Evolutionary conservation across 257 asterid genomes (phyloP).

Genomic region (Rubia yunnanensis): DNA sequence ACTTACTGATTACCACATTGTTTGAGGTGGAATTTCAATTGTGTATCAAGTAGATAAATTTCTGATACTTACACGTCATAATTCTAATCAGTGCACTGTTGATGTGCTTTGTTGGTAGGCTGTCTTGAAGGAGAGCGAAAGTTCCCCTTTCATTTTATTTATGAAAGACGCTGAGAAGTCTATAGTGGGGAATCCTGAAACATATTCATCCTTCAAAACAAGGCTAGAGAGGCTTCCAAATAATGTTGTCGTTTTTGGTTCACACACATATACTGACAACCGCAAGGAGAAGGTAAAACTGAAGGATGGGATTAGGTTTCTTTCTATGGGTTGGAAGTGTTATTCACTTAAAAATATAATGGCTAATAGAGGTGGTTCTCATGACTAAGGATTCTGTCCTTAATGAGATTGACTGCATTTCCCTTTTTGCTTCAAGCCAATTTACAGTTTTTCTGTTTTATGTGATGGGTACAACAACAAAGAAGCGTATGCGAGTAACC

Average conservation of each 20-base stretch:
- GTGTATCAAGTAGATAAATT: not conserved
- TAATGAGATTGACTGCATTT: too few species aligned
- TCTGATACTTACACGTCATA: not conserved
- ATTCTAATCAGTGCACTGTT: slow-evolving; percentile 1
- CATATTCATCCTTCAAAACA: slow-evolving; percentile 50
- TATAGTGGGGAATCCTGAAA: slow-evolving; percentile 66
- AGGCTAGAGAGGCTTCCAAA: slow-evolving; percentile 82
- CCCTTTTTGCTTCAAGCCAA: too few species aligned
- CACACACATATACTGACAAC: slow-evolving; percentile 61
- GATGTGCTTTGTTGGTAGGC: slow-evolving; percentile 28
- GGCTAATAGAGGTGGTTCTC: too few species aligned
- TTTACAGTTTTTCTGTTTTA: too few species aligned
- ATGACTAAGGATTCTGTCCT: too few species aligned
- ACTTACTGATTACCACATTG: slow-evolving; percentile 51
- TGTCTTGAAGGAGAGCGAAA: slow-evolving; percentile 61
- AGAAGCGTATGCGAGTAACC: not conserved
- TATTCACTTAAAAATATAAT: too few species aligned
- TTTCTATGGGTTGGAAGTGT: not conserved
- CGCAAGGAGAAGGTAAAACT: slow-evolving; percentile 76
- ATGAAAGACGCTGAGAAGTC: slow-evolving; percentile 92
- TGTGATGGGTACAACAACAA: not conserved
- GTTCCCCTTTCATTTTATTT: slow-evolving; percentile 74
- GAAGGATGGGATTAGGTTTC: not conserved
- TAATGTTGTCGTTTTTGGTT: slow-evolving; percentile 74
- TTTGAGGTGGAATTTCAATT: slow-evolving; percentile 61